Percentiles rank a stretch among this genome's conserved stretches.
These are phyloP conservation scores for Paradendryphiella salina DNA, from an alignment of 2,329 filamentous ascomycete species.

Conservation along the genomic window DNA sequence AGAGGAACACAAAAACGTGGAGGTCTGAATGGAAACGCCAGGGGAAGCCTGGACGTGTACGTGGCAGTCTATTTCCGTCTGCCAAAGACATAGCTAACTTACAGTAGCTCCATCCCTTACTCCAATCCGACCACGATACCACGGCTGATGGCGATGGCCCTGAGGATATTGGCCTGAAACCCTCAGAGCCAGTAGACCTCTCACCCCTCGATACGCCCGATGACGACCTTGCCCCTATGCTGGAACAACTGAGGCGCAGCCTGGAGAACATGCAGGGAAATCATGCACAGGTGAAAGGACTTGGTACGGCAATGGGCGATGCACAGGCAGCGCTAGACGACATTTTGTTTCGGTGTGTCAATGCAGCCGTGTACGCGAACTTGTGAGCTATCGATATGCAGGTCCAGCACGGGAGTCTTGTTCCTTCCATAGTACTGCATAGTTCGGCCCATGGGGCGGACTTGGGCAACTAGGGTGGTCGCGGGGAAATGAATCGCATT, in stretches of 20 bases:
- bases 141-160: constrained; percentile 30
- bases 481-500: constrained; percentile 18
- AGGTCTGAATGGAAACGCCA: constrained; percentile 38
- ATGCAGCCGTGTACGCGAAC: constrained; percentile 37
- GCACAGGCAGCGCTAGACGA: constrained; percentile 43
- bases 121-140: constrained; percentile 24
- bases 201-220: constrained; percentile 37
- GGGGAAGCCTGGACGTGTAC: constrained; percentile 36
- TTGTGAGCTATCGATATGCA: constrained; percentile 40
- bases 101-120: constrained; percentile 42
- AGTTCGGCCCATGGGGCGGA: constrained; percentile 22
- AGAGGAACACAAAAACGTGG: constrained; percentile 37
- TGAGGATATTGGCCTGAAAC: constrained; percentile 39
- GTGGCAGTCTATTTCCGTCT: constrained; percentile 11
- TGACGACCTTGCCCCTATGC: constrained; percentile 38
- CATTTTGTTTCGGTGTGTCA: constrained; percentile 40
- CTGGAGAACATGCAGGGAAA: constrained; percentile 47
- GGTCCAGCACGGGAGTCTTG: constrained; percentile 20
- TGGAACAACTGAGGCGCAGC: constrained; percentile 46
- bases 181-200: constrained; percentile 18
- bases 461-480: background rate
- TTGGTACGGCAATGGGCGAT: constrained; percentile 36
- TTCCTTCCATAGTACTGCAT: constrained; percentile 25
- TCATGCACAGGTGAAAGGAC: constrained; percentile 42
- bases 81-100: constrained; percentile 22